phyloP scores from a whole-genome alignment of 768 basidiomycete genomes.

The Lactifluus pinguis region DNA sequence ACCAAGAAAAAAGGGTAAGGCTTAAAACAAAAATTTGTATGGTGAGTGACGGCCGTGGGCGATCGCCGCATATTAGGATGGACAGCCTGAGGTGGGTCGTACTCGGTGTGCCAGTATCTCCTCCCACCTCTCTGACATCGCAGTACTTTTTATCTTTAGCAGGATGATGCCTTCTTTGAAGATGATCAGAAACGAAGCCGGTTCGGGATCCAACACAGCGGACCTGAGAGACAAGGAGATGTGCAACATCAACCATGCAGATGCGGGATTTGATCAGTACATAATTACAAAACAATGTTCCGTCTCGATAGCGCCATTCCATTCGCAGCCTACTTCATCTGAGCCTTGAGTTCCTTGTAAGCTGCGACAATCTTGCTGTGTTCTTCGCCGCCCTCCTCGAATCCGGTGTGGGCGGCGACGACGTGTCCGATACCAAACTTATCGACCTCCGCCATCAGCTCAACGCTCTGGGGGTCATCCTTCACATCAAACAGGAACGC shows the following conservation, averaged over 20 bases:
- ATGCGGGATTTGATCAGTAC: background rate
- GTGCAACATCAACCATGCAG: background rate
- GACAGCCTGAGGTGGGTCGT: too few species aligned
- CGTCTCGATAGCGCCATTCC: background rate
- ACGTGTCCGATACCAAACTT: constrained; percentile 25
- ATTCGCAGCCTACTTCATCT: background rate
- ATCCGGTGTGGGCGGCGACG: constrained; percentile 26
- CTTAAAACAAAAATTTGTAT: too few species aligned
- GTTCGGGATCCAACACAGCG: background rate
- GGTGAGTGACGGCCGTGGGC: too few species aligned
- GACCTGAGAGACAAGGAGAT: background rate
- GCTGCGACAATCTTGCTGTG: constrained; percentile 20
- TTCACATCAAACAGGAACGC: constrained; percentile 28
- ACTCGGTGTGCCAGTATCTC: too few species aligned
- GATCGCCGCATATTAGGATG: too few species aligned
- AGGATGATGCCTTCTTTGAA: background rate
- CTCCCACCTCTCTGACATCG: too few species aligned
- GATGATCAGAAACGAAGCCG: background rate
- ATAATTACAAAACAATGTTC: background rate
- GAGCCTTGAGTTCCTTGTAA: constrained; percentile 19
- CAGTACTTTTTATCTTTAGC: background rate
- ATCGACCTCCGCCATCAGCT: constrained; percentile 24
- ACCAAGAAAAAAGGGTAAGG: too few species aligned
- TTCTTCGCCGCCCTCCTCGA: constrained; percentile 20
- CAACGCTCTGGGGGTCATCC: constrained; percentile 29